Evolutionary conservation across 352 stramenopile genomes (phyloP).

Genomic region (Globisporangium solare): DNA sequence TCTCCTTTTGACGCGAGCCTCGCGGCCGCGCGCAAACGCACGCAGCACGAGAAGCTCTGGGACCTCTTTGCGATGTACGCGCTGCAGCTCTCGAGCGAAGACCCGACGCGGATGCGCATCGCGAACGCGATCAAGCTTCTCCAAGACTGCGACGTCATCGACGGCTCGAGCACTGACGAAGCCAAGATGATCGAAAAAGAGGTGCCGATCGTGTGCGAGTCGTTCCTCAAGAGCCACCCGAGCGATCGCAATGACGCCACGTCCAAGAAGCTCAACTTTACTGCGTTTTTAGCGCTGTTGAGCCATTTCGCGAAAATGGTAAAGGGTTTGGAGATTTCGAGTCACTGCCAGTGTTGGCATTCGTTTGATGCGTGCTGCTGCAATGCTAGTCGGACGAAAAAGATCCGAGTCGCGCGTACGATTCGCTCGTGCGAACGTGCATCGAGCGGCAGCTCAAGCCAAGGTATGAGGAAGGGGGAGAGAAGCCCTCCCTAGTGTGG

Average conservation of each 20-base stretch:
- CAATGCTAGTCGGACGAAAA: slow-evolving; percentile 41
- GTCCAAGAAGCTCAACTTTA: slow-evolving; percentile 66
- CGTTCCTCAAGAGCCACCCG: slow-evolving; percentile 56
- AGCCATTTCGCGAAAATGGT: slow-evolving; percentile 72
- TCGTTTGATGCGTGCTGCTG: background rate
- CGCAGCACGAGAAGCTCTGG: slow-evolving; percentile 71
- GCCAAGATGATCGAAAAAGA: slow-evolving; percentile 69
- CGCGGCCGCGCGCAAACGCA: slow-evolving; percentile 38
- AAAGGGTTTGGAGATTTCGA: background rate
- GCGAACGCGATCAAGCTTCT: slow-evolving; percentile 68
- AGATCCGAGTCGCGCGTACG: slow-evolving; percentile 45
- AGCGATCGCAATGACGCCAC: slow-evolving; percentile 44
- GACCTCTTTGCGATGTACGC: slow-evolving; percentile 76
- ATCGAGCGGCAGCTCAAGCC: slow-evolving; percentile 68
- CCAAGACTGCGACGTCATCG: slow-evolving; percentile 73
- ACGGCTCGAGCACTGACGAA: slow-evolving; percentile 39
- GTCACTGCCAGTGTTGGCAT: background rate
- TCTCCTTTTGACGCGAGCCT: slow-evolving; percentile 68
- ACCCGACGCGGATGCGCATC: slow-evolving; percentile 67
- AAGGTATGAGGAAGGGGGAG: slow-evolving; percentile 12
- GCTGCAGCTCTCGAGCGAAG: slow-evolving; percentile 70
- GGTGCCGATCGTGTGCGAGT: slow-evolving; percentile 71
- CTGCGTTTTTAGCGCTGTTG: slow-evolving; percentile 60
- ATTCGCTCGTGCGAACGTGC: slow-evolving; percentile 59
- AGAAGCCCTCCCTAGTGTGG: too few relatives aligned